Base-by-base conservation (phyloP, 768 basidiomycete species). In the Albatrellus ellisii region DNA sequence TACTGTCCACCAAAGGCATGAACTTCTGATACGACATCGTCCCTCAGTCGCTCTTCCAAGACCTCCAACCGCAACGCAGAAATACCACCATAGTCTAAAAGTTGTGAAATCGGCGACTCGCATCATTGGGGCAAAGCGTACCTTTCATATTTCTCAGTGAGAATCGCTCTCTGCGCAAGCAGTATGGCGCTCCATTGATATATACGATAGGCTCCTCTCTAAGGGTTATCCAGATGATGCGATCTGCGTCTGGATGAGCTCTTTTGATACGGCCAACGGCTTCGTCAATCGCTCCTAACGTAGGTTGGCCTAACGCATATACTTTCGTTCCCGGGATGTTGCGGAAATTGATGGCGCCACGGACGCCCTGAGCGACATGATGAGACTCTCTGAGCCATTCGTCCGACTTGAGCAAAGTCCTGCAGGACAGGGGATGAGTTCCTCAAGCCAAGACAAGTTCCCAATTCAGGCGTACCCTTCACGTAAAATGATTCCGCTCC, bases 311-410 rank as follows among this genome's bases (percentile, higher is more conserved):
- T 22, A 95, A 75, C 0, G 90, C 91, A 49, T 88, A 99, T 25
- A 97, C 81, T 34, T 79, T 77, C 17, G 81, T 82, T 4, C 68
- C 70, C 0, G 80, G 77, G 28, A 95, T 74, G 43, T 80, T 80
- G 40, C 95, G 75, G 68, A 95, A 97, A 54, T 95, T 95, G 61
- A 87, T 84, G 2, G 87, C 90, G n/a, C 95, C 95, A 2, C 88
- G 79, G 37, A 98, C 73, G 28, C 72, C 78, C 35, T 75, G 60
- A 36, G 72, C 67, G 31, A 82, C 75, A 36, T 67, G 69, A 44
- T 76, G 66, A 32, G 79, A 82, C 56, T 86, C 77, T 18, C 72
- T 71, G 9, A 79, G 61, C 91, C 91, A 97, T 58, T 84, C 83
- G 57, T 97, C 91, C 3, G 89, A 92, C 64, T 97, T 95, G 46